A percentile compares a stretch with the other conserved stretches of the same genome.
phyloP scores from a whole-genome alignment of 306 rosid species.

The Vigna mungo region DNA sequence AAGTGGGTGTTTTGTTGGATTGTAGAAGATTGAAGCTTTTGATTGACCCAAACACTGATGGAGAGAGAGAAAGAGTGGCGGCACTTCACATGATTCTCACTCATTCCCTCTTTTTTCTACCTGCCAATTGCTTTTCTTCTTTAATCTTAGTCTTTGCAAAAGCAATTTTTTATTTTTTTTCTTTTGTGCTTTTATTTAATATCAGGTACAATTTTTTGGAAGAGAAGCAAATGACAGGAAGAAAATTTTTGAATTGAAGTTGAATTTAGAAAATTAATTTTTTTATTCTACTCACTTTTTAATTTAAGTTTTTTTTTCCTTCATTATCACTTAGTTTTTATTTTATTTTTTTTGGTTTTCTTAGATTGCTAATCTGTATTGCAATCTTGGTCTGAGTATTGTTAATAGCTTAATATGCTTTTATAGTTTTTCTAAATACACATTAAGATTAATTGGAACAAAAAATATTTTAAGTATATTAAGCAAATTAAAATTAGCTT shows the following conservation, averaged over 20 bases:
- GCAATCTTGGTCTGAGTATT: neutral
- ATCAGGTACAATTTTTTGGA: too few relatives aligned
- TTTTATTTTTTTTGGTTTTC: too few relatives aligned
- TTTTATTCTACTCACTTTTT: neutral
- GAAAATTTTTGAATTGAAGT: too few relatives aligned
- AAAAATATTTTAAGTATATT: neutral
- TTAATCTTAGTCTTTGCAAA: neutral
- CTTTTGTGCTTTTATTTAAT: too few relatives aligned
- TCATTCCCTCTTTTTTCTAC: constrained; percentile 47
- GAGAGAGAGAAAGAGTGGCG: constrained; percentile 45
- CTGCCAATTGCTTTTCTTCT: constrained; percentile 20
- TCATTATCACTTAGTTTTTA: neutral
- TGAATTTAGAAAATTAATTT: too few relatives aligned
- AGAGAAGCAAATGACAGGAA: too few relatives aligned
- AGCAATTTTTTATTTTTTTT: neutral
- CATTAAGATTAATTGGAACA: neutral
- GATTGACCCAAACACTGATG: constrained; percentile 52
- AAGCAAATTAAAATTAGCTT: neutral
- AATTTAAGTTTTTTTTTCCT: accelerated
- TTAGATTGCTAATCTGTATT: neutral
- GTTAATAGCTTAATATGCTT: too few relatives aligned
- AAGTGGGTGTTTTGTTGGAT: constrained; percentile 47
- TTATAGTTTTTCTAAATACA: neutral
- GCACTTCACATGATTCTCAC: constrained; percentile 86
- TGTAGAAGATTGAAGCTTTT: constrained; percentile 54